Evolutionary conservation across 768 basidiomycete species (phyloP).

Genomic region (Leucosporidium creatinivorum): DNA sequence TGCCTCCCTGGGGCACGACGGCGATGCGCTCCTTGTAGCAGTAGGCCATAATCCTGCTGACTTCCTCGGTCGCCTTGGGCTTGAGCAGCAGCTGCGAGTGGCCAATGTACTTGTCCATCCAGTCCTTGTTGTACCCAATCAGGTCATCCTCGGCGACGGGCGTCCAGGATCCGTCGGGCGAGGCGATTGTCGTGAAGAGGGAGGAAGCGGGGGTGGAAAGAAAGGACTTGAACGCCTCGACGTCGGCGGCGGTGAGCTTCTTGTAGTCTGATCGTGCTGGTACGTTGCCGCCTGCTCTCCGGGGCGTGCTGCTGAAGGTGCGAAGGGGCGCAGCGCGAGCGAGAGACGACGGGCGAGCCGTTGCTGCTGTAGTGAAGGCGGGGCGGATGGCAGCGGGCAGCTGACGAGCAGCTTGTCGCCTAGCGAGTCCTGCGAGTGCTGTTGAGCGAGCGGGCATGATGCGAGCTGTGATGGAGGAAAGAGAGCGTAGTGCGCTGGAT

Average conservation of each 20-base stretch:
- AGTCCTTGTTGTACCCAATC: constrained; percentile 68
- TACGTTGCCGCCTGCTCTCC: not conserved
- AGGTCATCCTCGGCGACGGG: constrained; percentile 52
- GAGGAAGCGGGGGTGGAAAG: constrained; percentile 39
- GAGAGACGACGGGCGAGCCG: not conserved
- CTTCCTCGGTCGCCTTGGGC: constrained; percentile 78
- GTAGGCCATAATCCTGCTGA: constrained; percentile 77
- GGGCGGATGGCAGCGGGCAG: not conserved
- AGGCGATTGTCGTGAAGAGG: constrained; percentile 41
- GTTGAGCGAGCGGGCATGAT: not conserved
- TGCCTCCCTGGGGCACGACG: constrained; percentile 96
- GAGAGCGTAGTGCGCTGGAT: not conserved
- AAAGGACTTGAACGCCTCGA: constrained; percentile 40
- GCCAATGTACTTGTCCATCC: constrained; percentile 73
- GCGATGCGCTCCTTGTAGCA: constrained; percentile 73
- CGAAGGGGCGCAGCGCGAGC: not conserved
- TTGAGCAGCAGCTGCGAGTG: constrained; percentile 73
- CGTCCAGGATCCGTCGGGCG: constrained; percentile 15
- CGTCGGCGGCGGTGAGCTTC: constrained; percentile 37
- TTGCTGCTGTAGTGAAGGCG: not conserved
- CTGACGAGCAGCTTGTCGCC: not conserved
- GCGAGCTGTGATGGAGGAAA: not conserved
- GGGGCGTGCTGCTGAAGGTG: not conserved
- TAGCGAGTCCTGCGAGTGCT: too few relatives aligned
- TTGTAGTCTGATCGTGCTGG: constrained; percentile 33